Evolutionary conservation across 1,139 yeast species (phyloP).

Genomic region (Pichia cactophila): DNA sequence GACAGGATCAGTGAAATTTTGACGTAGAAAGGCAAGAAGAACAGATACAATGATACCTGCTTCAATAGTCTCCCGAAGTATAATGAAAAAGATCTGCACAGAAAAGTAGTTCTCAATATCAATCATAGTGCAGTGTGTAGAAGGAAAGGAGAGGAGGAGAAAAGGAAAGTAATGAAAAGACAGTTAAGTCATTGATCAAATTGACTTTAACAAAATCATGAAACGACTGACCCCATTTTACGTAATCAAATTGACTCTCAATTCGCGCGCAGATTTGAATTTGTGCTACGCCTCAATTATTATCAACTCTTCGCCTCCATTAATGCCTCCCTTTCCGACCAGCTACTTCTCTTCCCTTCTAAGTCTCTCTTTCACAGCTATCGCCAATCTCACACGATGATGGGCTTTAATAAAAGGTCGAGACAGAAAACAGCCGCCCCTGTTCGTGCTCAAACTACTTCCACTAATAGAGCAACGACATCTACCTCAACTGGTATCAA

Average conservation of each 20-base stretch:
- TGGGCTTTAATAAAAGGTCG: slow-evolving; percentile 34
- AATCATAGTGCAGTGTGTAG: neutral
- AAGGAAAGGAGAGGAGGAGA: neutral
- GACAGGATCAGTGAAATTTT: slow-evolving; percentile 30
- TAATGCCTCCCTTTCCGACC: too few species aligned
- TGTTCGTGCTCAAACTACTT: slow-evolving; percentile 42
- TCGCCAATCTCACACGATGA: slow-evolving; percentile 8
- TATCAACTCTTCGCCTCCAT: neutral
- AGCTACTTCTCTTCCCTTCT: too few species aligned
- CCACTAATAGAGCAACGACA: slow-evolving; percentile 28
- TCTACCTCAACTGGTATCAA: slow-evolving; percentile 33
- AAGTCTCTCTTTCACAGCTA: neutral
- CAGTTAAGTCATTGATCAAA: neutral
- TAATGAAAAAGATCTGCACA: slow-evolving; percentile 78
- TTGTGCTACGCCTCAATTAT: too few species aligned
- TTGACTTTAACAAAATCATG: too few species aligned
- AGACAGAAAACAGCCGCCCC: slow-evolving; percentile 55
- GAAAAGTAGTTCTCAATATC: slow-evolving; percentile 50
- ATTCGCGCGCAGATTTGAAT: too few species aligned
- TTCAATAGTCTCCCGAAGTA: slow-evolving; percentile 78
- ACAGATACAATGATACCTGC: slow-evolving; percentile 86
- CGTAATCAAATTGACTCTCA: too few species aligned
- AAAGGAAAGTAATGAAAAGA: neutral
- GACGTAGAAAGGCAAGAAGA: slow-evolving; percentile 70
- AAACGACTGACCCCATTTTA: too few species aligned